Evolutionary conservation across 129 eudicot species (phyloP), one percentile per base, ranked within the genome.

Genomic region (Tagetes erecta): DNA sequence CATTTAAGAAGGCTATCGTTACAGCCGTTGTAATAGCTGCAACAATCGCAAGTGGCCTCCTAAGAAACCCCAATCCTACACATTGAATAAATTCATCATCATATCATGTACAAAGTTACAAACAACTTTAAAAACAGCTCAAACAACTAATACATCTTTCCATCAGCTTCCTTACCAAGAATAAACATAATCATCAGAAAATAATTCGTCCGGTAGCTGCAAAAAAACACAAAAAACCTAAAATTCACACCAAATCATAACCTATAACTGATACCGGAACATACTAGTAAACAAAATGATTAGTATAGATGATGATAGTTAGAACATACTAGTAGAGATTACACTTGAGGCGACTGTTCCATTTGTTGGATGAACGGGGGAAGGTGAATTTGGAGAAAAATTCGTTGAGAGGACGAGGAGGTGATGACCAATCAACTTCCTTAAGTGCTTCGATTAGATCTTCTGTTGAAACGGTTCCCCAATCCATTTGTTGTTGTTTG

Each of bases 291-390:
- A 36, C 40, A 11, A 37, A 70, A 40, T 37, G 40, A 38, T 2
- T 9, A 56, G 63, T 9, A 69, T 34, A 35, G 45, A 68, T 33
- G 58, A 59, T 46, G 20, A 50, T 9, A 55, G 34, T 9, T 42
- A 44, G 73, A 71, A 64, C 91, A 65, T 88, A 94, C 98, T 94
- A 94, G 78, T 94, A 94, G 62, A 94, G 96, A 79, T 94, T 94
- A 84, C 98, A 94, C 87, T 90, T 94, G 81, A 90, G 92, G 81
- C 98, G 98, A 68, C 97, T 94, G 78, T 76, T 86, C 98, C 98
- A 93, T 82, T 88, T 93, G 78, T 87, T 80, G 20, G 76, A 88
- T 5, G 98, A 93, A 37, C 96, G 87, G 53, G 98, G 98, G 31
- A 90, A 2, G 7, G 96, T 90, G 80, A 94, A 94, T 82, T 89